Percentiles rank a stretch among this genome's conserved stretches.
phyloP scores from a whole-genome alignment of 2,329 filamentous ascomycete genomes.

The Talaromyces sp. region DNA sequence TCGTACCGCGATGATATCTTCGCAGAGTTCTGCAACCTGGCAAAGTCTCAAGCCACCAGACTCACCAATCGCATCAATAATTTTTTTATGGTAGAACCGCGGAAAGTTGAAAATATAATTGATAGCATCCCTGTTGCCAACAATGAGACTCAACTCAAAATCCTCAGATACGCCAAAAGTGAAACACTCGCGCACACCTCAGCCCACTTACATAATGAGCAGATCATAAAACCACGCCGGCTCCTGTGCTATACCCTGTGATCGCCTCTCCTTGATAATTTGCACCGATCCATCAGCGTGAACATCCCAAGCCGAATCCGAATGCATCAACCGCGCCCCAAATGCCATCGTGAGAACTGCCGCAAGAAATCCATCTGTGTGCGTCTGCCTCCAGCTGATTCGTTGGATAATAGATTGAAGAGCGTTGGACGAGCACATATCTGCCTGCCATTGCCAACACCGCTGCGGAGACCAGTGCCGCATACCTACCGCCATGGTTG shows the following conservation, averaged over 20 bases:
- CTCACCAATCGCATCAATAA: conserved; percentile 2
- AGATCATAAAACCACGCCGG: conserved; percentile 9
- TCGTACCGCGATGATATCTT: neutral
- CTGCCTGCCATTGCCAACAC: conserved; percentile 19
- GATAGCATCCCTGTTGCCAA: conserved; percentile 21
- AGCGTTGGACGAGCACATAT: conserved; percentile 18
- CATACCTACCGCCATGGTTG: conserved; percentile 21
- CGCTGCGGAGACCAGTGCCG: conserved; percentile 21
- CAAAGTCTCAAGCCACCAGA: conserved; percentile 3
- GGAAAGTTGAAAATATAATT: conserved; percentile 22
- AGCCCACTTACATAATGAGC: neutral
- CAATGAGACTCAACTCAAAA: conserved; percentile 5
- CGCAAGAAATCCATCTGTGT: conserved; percentile 21
- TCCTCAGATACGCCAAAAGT: neutral
- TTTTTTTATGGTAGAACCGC: conserved; percentile 14
- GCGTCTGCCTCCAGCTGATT: conserved; percentile 16
- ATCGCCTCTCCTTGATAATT: neutral
- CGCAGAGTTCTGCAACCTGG: neutral
- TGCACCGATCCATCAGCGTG: conserved; percentile 8
- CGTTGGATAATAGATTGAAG: conserved; percentile 19
- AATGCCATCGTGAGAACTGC: conserved; percentile 24
- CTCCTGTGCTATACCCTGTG: neutral
- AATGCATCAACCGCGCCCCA: conserved; percentile 18
- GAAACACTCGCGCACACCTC: too few relatives aligned
- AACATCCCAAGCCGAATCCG: conserved; percentile 19